phyloP scores from a whole-genome alignment of 441 rosid genomes.

The Jatropha podagrica region DNA sequence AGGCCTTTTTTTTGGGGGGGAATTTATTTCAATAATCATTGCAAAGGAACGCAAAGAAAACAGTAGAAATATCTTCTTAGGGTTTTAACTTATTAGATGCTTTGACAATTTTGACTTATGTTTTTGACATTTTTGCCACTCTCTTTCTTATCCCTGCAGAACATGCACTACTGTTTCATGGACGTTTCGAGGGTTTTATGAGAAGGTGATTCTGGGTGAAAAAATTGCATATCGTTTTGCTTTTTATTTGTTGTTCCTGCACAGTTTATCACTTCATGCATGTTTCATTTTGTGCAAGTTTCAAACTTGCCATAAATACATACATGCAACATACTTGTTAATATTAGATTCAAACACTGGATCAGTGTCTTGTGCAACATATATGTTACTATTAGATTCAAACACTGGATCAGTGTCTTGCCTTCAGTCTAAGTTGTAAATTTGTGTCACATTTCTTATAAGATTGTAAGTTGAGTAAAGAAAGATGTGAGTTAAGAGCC shows the following conservation, averaged over 20 bases:
- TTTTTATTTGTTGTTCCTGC: background rate
- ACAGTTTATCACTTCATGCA: background rate
- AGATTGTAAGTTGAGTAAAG: background rate
- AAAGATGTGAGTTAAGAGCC: background rate
- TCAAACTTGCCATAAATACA: background rate
- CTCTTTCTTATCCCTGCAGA: conserved; percentile 45
- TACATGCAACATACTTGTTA: background rate
- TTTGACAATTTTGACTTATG: conserved; percentile 6
- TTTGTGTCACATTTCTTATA: background rate
- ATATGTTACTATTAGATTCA: background rate
- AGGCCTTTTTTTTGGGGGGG: background rate
- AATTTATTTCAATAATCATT: background rate
- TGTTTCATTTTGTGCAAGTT: background rate
- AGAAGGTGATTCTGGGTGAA: conserved; percentile 56
- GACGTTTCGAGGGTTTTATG: conserved; percentile 87
- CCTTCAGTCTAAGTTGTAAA: background rate
- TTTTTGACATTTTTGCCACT: conserved; percentile 6
- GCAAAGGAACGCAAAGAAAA: background rate
- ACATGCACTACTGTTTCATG: conserved; percentile 88
- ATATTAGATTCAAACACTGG: background rate
- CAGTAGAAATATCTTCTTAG: background rate
- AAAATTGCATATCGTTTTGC: background rate
- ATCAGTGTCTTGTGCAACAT: background rate
- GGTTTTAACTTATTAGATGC: background rate
- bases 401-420: background rate